Conservation (phyloP, 306 rosid genomes). For the Cucumis cinereus region DNA sequence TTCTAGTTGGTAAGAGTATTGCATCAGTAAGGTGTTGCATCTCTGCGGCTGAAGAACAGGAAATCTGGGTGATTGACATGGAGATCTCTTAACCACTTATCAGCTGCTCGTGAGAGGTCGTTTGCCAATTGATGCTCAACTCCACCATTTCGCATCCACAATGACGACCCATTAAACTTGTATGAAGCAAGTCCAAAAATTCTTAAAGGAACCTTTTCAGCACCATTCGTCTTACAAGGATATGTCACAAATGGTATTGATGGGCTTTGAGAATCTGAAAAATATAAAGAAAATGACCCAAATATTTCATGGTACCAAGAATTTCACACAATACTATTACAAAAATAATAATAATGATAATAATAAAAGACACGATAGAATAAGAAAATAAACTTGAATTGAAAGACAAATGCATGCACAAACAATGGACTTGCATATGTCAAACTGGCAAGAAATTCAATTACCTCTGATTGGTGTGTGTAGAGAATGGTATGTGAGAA, state of each 20-base stretch:
- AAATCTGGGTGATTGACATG: conserved; percentile 39
- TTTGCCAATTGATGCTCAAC: conserved; percentile 27
- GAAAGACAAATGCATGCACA: background rate
- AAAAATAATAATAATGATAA: too few relatives aligned
- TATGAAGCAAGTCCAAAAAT: conserved; percentile 48
- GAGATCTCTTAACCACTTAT: conserved; percentile 32
- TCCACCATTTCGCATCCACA: conserved; percentile 22
- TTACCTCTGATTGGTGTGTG: conserved; percentile 27
- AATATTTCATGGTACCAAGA: background rate
- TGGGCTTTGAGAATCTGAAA: background rate
- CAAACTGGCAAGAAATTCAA: conserved; percentile 5
- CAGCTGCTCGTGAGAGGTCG: conserved; percentile 31
- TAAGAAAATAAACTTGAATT: background rate
- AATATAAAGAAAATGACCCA: background rate
- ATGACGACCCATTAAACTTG: conserved; percentile 44
- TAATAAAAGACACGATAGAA: background rate
- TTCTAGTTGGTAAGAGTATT: background rate
- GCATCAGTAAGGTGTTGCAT: background rate
- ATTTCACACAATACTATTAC: background rate
- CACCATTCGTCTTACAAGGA: conserved; percentile 17
- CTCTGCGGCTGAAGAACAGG: conserved; percentile 21
- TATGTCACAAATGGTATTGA: conserved; percentile 12
- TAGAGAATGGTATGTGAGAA: conserved; percentile 44
- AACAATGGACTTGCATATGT: background rate
- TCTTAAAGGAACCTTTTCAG: conserved; percentile 24